Base-by-base conservation (phyloP, 805 yeast genomes). In the Tetrapisispora taiwanensis region DNA sequence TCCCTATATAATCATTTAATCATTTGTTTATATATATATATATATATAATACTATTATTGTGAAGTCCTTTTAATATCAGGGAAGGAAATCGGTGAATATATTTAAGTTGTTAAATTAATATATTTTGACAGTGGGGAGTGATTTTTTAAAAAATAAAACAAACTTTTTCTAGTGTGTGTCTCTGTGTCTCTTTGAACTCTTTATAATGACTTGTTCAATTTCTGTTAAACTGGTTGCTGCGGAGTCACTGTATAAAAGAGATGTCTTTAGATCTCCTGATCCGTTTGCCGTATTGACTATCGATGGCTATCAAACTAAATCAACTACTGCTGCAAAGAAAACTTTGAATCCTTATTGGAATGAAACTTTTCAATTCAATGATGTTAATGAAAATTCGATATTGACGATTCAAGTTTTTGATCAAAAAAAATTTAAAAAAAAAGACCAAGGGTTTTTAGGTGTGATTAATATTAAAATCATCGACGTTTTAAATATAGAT, bases 371-470 rank as follows among this genome's bases (percentile, higher is more conserved):
- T 59, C 76, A 76, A 45, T 88, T 92, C 65, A 75, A 74, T 43
- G 72, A 79, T 47, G 84, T 81, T 34, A 75, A 72, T 41, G 95
- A 84, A 56, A 83, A 83, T 58, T 83, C 95, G 8, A 84, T 89
- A 36, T 70, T 92, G 42, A 95, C 90, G 13, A 78, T 92, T 49
- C 97, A 92, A 64, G 92, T 92, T 7, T 92, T 92, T 66, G 97
- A 92, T 64, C 97, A 90, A 63, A 89, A 88, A 63, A 92, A 92
- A 66, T 92, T 92, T 70, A 92, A 92, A 65, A 88, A 87, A 78
- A 89, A 88, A 74, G 98, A 92, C 62, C 99, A 92, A 66, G 99
- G 99, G 5, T 92, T 92, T 56, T 71, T 92, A 43, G 99, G 99
- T 46, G 97, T 92, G 17, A 92, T 92, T 48, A 92, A 92, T 63